These are phyloP conservation scores for Skeletonema tropicum DNA, from an alignment of 108 stramenopile species.

Conservation along the genomic window DNA sequence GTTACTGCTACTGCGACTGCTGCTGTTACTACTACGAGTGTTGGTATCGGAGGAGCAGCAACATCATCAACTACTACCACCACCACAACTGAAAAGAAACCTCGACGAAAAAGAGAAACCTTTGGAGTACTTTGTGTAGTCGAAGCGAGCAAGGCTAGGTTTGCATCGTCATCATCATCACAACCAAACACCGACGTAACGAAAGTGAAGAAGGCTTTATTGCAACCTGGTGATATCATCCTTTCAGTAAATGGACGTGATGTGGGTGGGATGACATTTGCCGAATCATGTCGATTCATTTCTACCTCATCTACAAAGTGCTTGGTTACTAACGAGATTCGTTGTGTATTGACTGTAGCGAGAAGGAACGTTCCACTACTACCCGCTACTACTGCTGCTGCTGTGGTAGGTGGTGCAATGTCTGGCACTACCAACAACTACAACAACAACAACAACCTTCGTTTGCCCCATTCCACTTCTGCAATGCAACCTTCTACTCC, in stretches of 20 bases:
- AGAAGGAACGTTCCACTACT: constrained; percentile 10
- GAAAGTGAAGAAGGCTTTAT: not conserved
- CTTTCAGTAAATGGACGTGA: constrained; percentile 56
- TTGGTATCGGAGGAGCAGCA: too few species aligned
- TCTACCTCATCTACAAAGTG: constrained; percentile 16
- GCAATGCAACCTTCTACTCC: not conserved
- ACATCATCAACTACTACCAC: too few species aligned
- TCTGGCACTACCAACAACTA: not conserved
- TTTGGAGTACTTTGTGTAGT: constrained; percentile 65
- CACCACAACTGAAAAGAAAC: constrained; percentile 10
- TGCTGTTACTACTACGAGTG: too few species aligned
- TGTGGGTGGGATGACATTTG: constrained; percentile 58
- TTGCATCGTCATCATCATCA: not conserved
- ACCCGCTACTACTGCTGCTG: not conserved
- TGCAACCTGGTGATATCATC: constrained; percentile 74
- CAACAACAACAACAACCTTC: not conserved
- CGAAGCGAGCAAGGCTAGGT: constrained; percentile 51
- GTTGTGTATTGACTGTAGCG: constrained; percentile 32
- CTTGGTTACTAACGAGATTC: constrained; percentile 4
- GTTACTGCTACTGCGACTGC: not conserved
- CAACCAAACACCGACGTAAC: not conserved
- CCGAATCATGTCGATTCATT: constrained; percentile 60
- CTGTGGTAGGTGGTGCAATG: not conserved
- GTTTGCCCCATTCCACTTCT: not conserved
- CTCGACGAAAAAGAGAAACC: constrained; percentile 50